phyloP scores from a whole-genome alignment of 2,329 filamentous ascomycete genomes.

The Teratosphaeria zuluensis region DNA sequence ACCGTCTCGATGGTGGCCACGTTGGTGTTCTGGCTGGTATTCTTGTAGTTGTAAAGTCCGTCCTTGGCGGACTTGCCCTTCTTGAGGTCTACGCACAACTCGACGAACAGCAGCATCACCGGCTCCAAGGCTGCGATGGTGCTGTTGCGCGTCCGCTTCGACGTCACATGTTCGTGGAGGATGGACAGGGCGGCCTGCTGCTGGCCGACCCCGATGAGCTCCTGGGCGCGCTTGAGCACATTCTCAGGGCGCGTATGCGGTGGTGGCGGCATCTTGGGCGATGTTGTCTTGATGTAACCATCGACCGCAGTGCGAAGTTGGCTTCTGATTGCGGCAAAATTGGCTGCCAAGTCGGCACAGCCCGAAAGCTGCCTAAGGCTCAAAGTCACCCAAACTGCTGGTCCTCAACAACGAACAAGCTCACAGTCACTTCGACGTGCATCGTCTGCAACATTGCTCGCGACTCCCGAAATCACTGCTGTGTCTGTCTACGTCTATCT shows the following conservation, averaged over 20 bases:
- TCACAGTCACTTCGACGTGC: neutral
- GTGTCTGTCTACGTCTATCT: neutral
- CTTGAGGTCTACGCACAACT: slow-evolving; percentile 91
- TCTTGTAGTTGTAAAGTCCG: slow-evolving; percentile 99
- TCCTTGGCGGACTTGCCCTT: slow-evolving; percentile 99
- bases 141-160: slow-evolving; percentile 93
- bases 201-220: slow-evolving; percentile 97
- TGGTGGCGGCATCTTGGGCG: slow-evolving; percentile 72
- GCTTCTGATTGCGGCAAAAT: neutral
- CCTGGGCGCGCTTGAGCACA: slow-evolving; percentile 95
- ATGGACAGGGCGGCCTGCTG: slow-evolving; percentile 82
- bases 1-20: slow-evolving; percentile 97
- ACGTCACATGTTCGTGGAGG: slow-evolving; percentile 98
- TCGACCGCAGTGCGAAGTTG: neutral
- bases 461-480: neutral
- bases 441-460: neutral
- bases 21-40: slow-evolving; percentile 98
- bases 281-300: neutral
- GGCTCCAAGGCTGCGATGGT: slow-evolving; percentile 94
- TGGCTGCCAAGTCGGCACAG: neutral
- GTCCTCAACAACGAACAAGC: no score
- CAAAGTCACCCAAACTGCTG: neutral
- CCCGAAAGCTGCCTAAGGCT: neutral
- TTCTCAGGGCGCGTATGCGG: slow-evolving; percentile 98
- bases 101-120: slow-evolving; percentile 95